These are phyloP conservation scores for Lachancea waltii DNA, from an alignment of 805 yeast species.

Conservation along the genomic window DNA sequence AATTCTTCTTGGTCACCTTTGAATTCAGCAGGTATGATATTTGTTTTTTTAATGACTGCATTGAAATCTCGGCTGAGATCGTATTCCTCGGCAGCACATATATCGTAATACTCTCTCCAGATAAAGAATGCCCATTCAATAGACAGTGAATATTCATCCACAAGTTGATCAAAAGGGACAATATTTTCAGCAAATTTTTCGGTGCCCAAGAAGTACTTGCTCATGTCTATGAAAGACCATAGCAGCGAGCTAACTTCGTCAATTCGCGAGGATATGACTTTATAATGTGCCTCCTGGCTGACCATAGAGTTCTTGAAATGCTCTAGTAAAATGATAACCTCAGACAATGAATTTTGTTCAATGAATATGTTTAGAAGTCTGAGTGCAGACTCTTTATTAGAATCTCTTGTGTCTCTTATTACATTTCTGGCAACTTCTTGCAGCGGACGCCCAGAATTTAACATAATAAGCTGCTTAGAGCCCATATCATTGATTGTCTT, in stretches of 20 bases:
- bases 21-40: conserved; percentile 22
- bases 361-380: conserved; percentile 44
- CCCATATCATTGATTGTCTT: conserved; percentile 63
- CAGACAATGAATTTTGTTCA: conserved; percentile 44
- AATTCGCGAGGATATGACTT: conserved; percentile 60
- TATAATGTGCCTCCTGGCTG: conserved; percentile 45
- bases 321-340: conserved; percentile 59
- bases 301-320: conserved; percentile 39
- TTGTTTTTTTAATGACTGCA: conserved; percentile 11
- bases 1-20: conserved; percentile 35
- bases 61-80: conserved; percentile 9
- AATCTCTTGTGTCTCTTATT: conserved; percentile 47
- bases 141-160: conserved; percentile 40
- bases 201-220: conserved; percentile 43
- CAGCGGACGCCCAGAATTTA: conserved; percentile 59
- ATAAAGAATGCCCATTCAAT: conserved; percentile 67
- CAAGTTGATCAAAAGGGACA: conserved; percentile 37
- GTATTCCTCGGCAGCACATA: conserved; percentile 17
- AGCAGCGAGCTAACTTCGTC: conserved; percentile 69
- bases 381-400: conserved; percentile 41
- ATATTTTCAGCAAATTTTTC: conserved; percentile 34
- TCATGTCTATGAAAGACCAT: conserved; percentile 54
- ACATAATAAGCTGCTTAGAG: conserved; percentile 52
- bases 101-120: conserved; percentile 52
- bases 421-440: conserved; percentile 48